Base-by-base conservation (phyloP, 768 basidiomycete species). In the Sarcodon aspratus region DNA sequence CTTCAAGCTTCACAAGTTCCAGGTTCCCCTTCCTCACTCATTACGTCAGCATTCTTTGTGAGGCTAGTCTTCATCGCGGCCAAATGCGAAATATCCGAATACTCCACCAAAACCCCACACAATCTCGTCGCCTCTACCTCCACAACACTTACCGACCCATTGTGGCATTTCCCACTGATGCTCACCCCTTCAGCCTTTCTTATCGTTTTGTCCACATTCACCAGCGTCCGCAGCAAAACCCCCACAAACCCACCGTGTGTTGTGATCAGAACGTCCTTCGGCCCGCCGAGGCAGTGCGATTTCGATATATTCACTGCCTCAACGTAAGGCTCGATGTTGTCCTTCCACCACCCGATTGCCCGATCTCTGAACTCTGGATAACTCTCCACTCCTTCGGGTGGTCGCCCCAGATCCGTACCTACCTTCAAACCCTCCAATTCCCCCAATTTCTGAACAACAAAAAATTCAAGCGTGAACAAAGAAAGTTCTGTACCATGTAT, bases 211-310 rank as follows among this genome's bases (percentile, higher is more conserved):
- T 42, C 40, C 13, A 42, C 40, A 9, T 27, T 15, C 13, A 42
- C 40, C 57, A 86, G 57, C 36, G 59, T 63, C 15, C 66, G 66
- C 50, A 82, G 65, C 48, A 88, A 67, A 31, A 68, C 66, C 15
- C 64, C 63, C 50, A 88, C 84, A 55, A 75, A 71, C 0, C 75
- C 83, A 2, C 83, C 83, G 49, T 90, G 86, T 37, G 79, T 75
- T 50, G 78, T 74, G 10, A 80, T 72, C 32, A 90, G 69, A 42
- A 85, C 67, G 50, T 71, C 62, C 47, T 62, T 59, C 34, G 71
- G 61, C 15, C 55, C 53, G 44, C 51, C 61, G 27, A 42, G 45
- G 46, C 46, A 34, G 33, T 18, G 12, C 47, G 36, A 6, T 43
- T 17, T 15, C 21, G 17, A 11, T 3, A 18, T 32, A 6, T 7